Conservation (phyloP, 73 alveolate species). For the Paramecium sexaurelia region DNA sequence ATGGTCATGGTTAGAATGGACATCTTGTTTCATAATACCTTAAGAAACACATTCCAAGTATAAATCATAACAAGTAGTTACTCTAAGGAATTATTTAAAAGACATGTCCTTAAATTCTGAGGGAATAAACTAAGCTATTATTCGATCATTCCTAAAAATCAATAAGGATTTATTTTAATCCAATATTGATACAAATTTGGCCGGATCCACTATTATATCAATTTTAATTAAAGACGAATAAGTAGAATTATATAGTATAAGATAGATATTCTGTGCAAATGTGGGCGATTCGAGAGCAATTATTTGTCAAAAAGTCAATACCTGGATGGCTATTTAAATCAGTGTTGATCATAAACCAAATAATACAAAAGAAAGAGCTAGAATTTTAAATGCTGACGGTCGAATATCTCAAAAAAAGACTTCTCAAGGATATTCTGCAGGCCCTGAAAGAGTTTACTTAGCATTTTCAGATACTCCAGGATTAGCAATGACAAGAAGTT, state of each 20-base stretch:
- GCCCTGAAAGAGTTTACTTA: conserved; percentile 80
- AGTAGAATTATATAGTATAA: background rate
- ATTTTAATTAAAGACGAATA: background rate
- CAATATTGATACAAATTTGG: background rate
- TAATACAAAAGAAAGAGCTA: conserved; percentile 69
- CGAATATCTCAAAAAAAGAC: conserved; percentile 40
- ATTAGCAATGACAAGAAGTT: conserved; percentile 78
- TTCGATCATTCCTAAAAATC: background rate
- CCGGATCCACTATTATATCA: conserved; percentile 8
- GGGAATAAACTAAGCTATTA: conserved; percentile 26
- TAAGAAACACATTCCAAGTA: conserved; percentile 74
- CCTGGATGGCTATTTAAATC: conserved; percentile 68
- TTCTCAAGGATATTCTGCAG: conserved; percentile 65
- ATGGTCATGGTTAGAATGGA: conserved; percentile 93
- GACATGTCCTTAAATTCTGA: conserved; percentile 12
- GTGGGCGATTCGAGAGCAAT: conserved; percentile 77
- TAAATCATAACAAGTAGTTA: background rate
- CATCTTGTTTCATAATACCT: conserved; percentile 82
- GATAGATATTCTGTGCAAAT: conserved; percentile 70
- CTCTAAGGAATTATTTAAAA: background rate
- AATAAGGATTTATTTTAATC: background rate
- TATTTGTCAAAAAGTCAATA: conserved; percentile 53
- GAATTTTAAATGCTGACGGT: conserved; percentile 77
- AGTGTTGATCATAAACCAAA: conserved; percentile 81
- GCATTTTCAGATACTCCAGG: conserved; percentile 73